Conservation (phyloP, 202 grass and related monocot species). For the Panicum virgatum region DNA sequence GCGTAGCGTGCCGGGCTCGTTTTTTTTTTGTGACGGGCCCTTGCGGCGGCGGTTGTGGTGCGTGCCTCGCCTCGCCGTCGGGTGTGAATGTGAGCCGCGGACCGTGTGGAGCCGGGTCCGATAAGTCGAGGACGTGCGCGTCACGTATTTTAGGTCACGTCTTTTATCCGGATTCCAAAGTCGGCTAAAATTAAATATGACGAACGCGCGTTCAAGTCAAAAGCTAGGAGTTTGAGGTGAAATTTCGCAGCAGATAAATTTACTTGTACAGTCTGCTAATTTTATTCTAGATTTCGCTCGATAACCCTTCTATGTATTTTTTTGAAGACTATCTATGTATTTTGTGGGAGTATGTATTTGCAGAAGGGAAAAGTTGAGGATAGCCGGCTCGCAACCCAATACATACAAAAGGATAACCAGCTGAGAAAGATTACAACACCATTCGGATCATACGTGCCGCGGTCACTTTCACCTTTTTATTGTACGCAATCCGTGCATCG, state of each 20-base stretch:
- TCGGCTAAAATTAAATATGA: background rate
- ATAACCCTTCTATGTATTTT: no score
- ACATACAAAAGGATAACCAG: no score
- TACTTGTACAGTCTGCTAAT: no score
- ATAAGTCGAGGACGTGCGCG: background rate
- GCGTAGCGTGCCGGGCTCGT: conserved; percentile 29
- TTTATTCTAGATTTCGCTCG: no score
- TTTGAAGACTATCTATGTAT: no score
- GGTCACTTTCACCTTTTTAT: background rate
- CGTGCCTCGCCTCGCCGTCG: background rate
- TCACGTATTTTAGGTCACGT: background rate
- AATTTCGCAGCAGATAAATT: background rate
- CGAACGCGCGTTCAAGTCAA: background rate
- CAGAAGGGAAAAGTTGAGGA: no score
- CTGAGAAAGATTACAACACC: background rate
- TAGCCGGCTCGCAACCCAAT: no score
- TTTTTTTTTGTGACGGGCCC: background rate
- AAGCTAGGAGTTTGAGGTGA: background rate
- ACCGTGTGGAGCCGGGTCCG: background rate
- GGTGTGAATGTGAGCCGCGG: background rate
- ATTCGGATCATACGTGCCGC: no score
- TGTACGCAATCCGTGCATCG: background rate
- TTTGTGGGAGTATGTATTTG: no score
- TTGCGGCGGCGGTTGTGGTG: background rate
- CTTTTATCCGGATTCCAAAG: background rate